These are phyloP conservation scores for Leucaena leucocephala DNA, from an alignment of 306 rosid species.

Conservation along the genomic window DNA sequence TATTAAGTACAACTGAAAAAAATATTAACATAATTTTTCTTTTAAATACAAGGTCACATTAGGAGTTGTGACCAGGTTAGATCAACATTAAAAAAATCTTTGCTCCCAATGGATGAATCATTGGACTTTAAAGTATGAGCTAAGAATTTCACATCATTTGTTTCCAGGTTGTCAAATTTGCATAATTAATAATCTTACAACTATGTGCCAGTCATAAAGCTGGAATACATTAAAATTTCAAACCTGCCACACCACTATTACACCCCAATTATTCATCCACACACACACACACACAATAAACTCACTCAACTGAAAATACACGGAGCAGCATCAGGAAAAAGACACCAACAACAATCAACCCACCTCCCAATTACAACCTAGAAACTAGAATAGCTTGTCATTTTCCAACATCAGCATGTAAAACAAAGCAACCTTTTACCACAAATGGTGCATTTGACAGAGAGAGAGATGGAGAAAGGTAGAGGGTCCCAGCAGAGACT, in stretches of 20 bases:
- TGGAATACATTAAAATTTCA: not conserved
- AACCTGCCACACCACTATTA: slow-evolving; percentile 30
- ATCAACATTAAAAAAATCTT: too few relatives aligned
- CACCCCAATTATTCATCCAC: slow-evolving; percentile 47
- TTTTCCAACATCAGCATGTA: slow-evolving; percentile 46
- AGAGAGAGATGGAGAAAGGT: slow-evolving; percentile 1
- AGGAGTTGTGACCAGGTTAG: too few relatives aligned
- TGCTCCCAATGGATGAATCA: too few relatives aligned
- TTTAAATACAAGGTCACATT: too few relatives aligned
- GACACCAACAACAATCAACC: slow-evolving; percentile 37
- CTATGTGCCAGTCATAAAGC: slow-evolving; percentile 14
- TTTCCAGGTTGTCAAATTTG: not conserved
- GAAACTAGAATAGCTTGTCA: slow-evolving; percentile 43
- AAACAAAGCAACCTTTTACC: slow-evolving; percentile 65
- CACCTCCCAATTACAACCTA: slow-evolving; percentile 44
- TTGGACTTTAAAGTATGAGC: too few relatives aligned
- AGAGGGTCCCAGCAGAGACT: slow-evolving; percentile 46
- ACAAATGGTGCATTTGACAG: slow-evolving; percentile 39
- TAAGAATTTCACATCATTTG: not conserved
- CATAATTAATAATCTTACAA: not conserved
- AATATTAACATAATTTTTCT: too few relatives aligned
- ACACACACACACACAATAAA: slow-evolving; percentile 44
- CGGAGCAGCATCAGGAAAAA: slow-evolving; percentile 34
- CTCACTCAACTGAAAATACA: slow-evolving; percentile 36
- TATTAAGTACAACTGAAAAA: too few relatives aligned